phyloP scores from a whole-genome alignment of 23 red algal species.

The Agarophyton chilense region DNA sequence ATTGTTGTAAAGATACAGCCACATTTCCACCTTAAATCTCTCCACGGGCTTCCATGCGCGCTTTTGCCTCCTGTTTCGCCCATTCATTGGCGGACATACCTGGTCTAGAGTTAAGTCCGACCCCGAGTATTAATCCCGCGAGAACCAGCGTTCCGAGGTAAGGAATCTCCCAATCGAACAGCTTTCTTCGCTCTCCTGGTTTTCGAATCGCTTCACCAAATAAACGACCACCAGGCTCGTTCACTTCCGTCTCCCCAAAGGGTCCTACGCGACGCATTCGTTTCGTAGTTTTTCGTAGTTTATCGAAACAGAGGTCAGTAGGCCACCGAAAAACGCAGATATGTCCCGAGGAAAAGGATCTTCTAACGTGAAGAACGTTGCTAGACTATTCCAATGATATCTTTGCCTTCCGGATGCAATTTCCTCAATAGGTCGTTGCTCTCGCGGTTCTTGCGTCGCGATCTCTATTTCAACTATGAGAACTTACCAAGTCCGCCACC shows the following conservation, averaged over 20 bases:
- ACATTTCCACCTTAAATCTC: not conserved
- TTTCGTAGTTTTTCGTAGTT: not conserved
- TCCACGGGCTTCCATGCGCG: conserved; percentile 14
- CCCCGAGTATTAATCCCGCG: conserved; percentile 43
- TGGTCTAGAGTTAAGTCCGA: conserved; percentile 68
- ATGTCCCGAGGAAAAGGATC: no score
- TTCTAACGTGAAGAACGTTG: no score
- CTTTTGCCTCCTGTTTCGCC: conserved; percentile 45
- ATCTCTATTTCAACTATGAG: not conserved
- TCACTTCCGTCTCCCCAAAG: conserved; percentile 35
- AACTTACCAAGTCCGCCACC: conserved; percentile 9
- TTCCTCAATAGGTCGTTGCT: not conserved
- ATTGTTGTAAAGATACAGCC: not conserved
- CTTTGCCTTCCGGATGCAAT: no score
- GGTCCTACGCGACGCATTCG: not conserved
- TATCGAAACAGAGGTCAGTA: no score
- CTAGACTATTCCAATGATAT: not conserved
- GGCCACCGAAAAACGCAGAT: no score
- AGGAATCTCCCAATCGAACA: conserved; percentile 72
- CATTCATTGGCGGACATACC: conserved; percentile 31
- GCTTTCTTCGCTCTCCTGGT: conserved; percentile 70
- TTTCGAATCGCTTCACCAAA: conserved; percentile 77
- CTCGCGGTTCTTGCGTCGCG: not conserved
- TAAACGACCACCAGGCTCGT: conserved; percentile 78
- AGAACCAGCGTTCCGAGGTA: conserved; percentile 40